Evolutionary conservation across 257 asterid species (phyloP).

Genomic region (Fraxinus anomala): DNA sequence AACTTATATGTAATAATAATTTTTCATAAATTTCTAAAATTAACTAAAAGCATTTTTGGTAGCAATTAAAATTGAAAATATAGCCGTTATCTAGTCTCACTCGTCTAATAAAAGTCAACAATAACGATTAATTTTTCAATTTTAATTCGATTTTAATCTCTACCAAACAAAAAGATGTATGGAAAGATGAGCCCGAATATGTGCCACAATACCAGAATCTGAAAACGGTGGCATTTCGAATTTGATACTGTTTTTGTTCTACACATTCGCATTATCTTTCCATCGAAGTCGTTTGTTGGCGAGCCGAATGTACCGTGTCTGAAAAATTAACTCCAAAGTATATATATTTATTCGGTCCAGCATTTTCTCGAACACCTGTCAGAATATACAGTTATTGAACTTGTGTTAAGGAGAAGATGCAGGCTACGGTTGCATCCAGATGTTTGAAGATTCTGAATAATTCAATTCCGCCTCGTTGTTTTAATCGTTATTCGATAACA

Average conservation of each 20-base stretch:
- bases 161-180: too few relatives aligned
- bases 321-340: too few relatives aligned
- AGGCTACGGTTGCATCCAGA: constrained; percentile 45
- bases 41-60: too few relatives aligned
- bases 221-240: background rate
- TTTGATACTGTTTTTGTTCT: background rate
- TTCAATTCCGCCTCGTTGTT: constrained; percentile 27
- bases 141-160: too few relatives aligned
- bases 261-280: background rate
- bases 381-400: background rate
- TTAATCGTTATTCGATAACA: constrained; percentile 12
- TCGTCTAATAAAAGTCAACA: too few relatives aligned
- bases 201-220: background rate
- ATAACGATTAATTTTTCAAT: too few relatives aligned
- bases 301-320: too few relatives aligned
- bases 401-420: constrained; percentile 38
- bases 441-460: constrained; percentile 45
- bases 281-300: background rate
- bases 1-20: too few relatives aligned
- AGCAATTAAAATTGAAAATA: too few relatives aligned
- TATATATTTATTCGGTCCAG: background rate
- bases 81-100: too few relatives aligned
- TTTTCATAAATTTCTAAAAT: too few relatives aligned
- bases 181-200: background rate
- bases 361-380: constrained; percentile 35